These are phyloP conservation scores for Amylocarpus encephaloides DNA, from an alignment of 2,329 filamentous ascomycete genomes.

Conservation along the genomic window DNA sequence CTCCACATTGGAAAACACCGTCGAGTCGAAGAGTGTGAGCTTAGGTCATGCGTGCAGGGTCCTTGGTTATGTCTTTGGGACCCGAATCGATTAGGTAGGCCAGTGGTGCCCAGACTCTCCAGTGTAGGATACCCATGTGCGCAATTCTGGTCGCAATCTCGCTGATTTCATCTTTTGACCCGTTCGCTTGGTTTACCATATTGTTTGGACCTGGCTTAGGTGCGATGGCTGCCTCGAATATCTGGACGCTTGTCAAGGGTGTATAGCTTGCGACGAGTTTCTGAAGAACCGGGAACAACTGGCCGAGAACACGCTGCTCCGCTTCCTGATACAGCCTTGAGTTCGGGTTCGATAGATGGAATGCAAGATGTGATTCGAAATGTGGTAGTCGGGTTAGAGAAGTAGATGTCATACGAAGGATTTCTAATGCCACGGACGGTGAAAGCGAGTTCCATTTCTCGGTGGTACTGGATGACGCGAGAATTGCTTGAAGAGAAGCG, in stretches of 20 bases:
- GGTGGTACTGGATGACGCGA: slow-evolving; percentile 22
- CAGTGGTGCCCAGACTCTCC: slow-evolving; percentile 78
- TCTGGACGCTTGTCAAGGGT: slow-evolving; percentile 27
- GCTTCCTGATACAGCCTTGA: slow-evolving; percentile 28
- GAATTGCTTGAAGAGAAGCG: slow-evolving; percentile 27
- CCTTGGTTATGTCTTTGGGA: slow-evolving; percentile 16
- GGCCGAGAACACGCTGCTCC: slow-evolving; percentile 23
- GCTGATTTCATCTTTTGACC: slow-evolving; percentile 36
- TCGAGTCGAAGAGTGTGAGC: background rate
- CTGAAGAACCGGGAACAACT: slow-evolving; percentile 27
- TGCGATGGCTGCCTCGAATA: slow-evolving; percentile 30
- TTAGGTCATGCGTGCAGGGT: background rate
- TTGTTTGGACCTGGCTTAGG: slow-evolving; percentile 16
- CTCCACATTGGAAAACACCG: background rate
- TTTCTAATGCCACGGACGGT: slow-evolving; percentile 28
- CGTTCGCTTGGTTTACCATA: slow-evolving; percentile 1
- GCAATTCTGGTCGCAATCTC: slow-evolving; percentile 73
- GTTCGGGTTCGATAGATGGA: slow-evolving; percentile 26
- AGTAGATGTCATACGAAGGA: slow-evolving; percentile 29
- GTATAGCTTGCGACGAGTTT: slow-evolving; percentile 27
- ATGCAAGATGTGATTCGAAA: slow-evolving; percentile 29
- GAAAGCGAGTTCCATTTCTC: slow-evolving; percentile 27
- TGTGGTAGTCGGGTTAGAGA: slow-evolving; percentile 25
- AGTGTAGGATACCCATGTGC: slow-evolving; percentile 80
- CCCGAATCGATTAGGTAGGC: slow-evolving; percentile 49